Evolutionary conservation across 192 early-diverging fungal genomes (phyloP).

Genomic region (Coemansia sp.): DNA sequence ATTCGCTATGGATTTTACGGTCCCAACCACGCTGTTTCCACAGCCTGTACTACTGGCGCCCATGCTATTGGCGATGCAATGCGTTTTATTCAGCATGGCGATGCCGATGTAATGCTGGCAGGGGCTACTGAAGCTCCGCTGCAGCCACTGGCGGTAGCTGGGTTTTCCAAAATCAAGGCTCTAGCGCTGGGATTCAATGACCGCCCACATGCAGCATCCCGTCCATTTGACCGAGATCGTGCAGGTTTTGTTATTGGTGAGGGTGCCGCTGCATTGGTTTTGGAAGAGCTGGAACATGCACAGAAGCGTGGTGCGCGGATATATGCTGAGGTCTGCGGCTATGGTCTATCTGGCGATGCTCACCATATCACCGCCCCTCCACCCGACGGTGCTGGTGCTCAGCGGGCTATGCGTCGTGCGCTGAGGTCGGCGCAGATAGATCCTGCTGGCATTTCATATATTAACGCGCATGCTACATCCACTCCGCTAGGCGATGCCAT

Average conservation of each 20-base stretch:
- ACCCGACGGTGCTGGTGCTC: conserved; percentile 78
- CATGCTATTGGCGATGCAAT: conserved; percentile 93
- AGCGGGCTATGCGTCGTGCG: conserved; percentile 82
- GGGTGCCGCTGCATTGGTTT: conserved; percentile 81
- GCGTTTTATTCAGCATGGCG: conserved; percentile 87
- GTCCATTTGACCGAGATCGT: conserved; percentile 86
- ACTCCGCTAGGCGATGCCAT: conserved; percentile 81
- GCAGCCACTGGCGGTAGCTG: conserved; percentile 82
- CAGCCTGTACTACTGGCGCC: conserved; percentile 94
- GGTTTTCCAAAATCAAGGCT: conserved; percentile 80
- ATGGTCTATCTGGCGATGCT: conserved; percentile 88
- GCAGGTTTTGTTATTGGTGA: conserved; percentile 95
- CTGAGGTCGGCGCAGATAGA: conserved; percentile 60
- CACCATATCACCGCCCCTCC: conserved; percentile 95
- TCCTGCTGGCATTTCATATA: conserved; percentile 71
- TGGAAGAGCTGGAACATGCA: conserved; percentile 91
- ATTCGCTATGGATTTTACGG: conserved; percentile 84
- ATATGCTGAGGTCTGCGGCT: conserved; percentile 86
- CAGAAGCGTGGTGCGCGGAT: conserved; percentile 77
- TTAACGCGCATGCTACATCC: conserved; percentile 94
- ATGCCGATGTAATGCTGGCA: conserved; percentile 94
- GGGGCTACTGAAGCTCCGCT: conserved; percentile 86
- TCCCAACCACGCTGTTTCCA: conserved; percentile 89
- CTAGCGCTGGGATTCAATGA: conserved; percentile 81
- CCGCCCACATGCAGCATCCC: conserved; percentile 69